These are phyloP conservation scores for Arachnomyces sp. DNA, from an alignment of 2,329 filamentous ascomycete genomes.

Conservation along the genomic window DNA sequence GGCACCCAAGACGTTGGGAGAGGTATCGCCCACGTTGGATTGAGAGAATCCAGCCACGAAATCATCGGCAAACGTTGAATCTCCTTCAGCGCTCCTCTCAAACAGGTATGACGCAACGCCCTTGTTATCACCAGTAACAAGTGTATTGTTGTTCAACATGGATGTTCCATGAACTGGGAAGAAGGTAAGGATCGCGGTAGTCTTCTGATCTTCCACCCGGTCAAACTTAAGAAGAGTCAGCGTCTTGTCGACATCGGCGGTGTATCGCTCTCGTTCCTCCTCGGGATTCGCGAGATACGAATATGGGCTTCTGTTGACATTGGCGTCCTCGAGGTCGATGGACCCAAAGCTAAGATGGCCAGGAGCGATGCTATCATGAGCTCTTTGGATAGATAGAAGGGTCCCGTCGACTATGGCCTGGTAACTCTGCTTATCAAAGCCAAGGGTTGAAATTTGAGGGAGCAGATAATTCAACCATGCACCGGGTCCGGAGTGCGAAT, in stretches of 20 bases:
- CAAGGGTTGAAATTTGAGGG: conserved; percentile 79
- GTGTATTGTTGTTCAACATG: conserved; percentile 81
- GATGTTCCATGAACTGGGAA: conserved; percentile 90
- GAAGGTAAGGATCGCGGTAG: conserved; percentile 77
- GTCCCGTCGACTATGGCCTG: conserved; percentile 81
- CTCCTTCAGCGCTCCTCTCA: conserved; percentile 57
- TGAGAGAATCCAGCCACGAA: conserved; percentile 93
- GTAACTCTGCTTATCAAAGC: conserved; percentile 81
- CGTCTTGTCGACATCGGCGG: conserved; percentile 60
- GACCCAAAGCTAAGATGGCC: conserved; percentile 64
- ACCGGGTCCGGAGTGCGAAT: conserved; percentile 84
- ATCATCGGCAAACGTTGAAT: conserved; percentile 48
- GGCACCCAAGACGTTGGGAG: conserved; percentile 77
- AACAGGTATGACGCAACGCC: conserved; percentile 81
- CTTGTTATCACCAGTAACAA: conserved; percentile 93
- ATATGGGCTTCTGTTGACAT: conserved; percentile 82
- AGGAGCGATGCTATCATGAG: conserved; percentile 62
- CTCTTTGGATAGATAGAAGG: conserved; percentile 69
- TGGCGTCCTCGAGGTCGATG: conserved; percentile 63
- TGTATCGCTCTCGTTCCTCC: conserved; percentile 63
- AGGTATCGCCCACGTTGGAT: conserved; percentile 82
- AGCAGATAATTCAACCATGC: conserved; percentile 93
- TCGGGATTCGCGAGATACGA: conserved; percentile 81
- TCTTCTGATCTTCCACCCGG: conserved; percentile 63
- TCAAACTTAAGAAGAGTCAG: conserved; percentile 74